Conservation (phyloP, 2,329 filamentous ascomycete species). For the Apiospora arundinis region DNA sequence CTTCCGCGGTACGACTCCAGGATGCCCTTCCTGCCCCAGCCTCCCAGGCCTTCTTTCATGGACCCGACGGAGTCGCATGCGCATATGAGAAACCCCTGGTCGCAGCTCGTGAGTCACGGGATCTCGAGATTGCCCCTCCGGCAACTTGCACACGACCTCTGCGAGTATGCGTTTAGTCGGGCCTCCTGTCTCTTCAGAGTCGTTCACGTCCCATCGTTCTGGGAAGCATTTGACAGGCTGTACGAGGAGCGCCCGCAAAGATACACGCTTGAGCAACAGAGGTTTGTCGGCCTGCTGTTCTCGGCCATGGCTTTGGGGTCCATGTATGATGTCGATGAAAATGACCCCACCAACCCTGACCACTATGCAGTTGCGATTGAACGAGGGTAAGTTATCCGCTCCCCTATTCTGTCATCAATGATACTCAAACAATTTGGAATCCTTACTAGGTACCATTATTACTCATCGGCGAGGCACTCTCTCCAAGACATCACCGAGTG, state of each 20-base stretch:
- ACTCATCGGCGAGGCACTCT: conserved; percentile 67
- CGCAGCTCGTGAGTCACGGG: conserved; percentile 18
- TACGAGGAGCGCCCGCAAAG: conserved; percentile 73
- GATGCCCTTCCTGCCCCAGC: conserved; percentile 25
- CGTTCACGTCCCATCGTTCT: conserved; percentile 83
- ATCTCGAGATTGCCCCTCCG: conserved; percentile 17
- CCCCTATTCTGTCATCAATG: background rate
- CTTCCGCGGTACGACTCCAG: conserved; percentile 24
- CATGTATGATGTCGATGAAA: conserved; percentile 69
- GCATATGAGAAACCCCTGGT: background rate
- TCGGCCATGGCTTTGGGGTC: conserved; percentile 75
- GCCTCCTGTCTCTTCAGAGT: conserved; percentile 69
- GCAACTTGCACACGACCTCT: conserved; percentile 46
- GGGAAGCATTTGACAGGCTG: conserved; percentile 75
- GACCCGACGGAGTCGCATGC: background rate
- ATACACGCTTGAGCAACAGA: conserved; percentile 68
- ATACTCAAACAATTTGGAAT: background rate
- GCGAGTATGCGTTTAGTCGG: conserved; percentile 61
- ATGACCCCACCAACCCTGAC: conserved; percentile 53
- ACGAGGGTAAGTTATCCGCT: conserved; percentile 53
- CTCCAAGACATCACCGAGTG: conserved; percentile 69
- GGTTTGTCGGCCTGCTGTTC: conserved; percentile 74
- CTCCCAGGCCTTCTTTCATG: background rate
- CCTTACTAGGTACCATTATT: conserved; percentile 70
- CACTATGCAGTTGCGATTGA: conserved; percentile 59